Conservation (phyloP, 805 yeast genomes). For the Metschnikowia lochheadii region DNA sequence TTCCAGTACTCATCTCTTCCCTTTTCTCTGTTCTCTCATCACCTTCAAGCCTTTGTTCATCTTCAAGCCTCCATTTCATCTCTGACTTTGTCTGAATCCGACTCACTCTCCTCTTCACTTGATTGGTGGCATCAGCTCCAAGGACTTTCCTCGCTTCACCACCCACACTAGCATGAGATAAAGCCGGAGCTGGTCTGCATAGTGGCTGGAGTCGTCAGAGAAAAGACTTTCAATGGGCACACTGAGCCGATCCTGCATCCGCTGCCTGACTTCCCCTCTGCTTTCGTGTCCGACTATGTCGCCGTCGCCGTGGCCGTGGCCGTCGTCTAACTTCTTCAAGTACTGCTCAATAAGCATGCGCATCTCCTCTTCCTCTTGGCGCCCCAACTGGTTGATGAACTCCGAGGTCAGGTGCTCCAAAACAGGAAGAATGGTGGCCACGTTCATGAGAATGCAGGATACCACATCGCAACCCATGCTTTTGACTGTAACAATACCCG, state of each 20-base stretch:
- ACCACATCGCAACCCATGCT: not conserved
- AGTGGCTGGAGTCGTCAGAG: not conserved
- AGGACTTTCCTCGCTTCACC: not conserved
- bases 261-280: not conserved
- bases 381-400: not conserved
- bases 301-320: no score
- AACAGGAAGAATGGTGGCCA: not conserved
- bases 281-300: no score
- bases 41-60: no score
- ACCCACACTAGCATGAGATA: slow-evolving; percentile 3
- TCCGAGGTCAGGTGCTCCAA: not conserved
- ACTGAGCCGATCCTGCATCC: not conserved
- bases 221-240: not conserved
- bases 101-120: not conserved
- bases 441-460: not conserved
- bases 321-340: not conserved
- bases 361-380: not conserved
- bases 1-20: no score
- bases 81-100: no score
- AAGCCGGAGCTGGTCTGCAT: not conserved
- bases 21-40: no score
- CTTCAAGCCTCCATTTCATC: no score
- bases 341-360: not conserved
- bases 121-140: not conserved
- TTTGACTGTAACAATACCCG: not conserved